Evolutionary conservation across 176 grass and related monocot genomes (phyloP).

Genomic region (Hordeum vulgare): MorexV3_pseudomolecules_assembly NC_058521.1:555569732-555570231

Average conservation of each 20-base stretch:
- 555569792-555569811: background rate
- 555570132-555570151: background rate
- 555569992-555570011: background rate
- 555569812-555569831: background rate
- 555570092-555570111: background rate
- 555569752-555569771: background rate
- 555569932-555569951: background rate
- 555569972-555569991: background rate
- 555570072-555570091: background rate
- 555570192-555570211: too few species aligned
- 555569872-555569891: background rate
- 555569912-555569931: background rate
- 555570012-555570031: background rate
- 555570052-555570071: background rate
- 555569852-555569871: background rate
- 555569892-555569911: background rate
- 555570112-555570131: background rate
- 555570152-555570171: too few species aligned
- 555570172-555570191: too few species aligned
- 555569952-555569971: background rate
- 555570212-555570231: too few species aligned
- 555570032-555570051: background rate
- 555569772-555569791: conserved; percentile 7
- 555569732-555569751: conserved; percentile 80
- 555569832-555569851: background rate